Evolutionary conservation across 2,329 filamentous ascomycete genomes (phyloP), one percentile per base, ranked within the genome.

Genomic region (Dactylellina parvicollis): DNA sequence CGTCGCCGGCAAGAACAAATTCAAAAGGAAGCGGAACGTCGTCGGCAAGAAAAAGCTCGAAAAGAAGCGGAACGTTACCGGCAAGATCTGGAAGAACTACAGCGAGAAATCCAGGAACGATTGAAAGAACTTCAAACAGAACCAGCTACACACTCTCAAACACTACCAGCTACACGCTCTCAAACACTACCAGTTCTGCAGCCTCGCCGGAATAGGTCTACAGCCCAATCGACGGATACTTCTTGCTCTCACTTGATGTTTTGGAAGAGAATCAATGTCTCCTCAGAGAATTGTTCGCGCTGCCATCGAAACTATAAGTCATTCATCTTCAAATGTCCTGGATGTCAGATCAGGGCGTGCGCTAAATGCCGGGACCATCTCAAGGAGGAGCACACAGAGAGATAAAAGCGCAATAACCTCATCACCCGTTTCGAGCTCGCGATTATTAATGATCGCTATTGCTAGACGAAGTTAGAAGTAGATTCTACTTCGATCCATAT

Each of bases 311-410:
- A 30, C 14, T 52, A n/a, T 8, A 50, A 16, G n/a, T 34, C 38
- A 3, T 62, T 62, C 24, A 24, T 62, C 28, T 62, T 52, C n/a
- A 3, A 50, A 30, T 62, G 57, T 16, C 56, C 44, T 28, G 46
- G 46, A 32, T 62, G 57, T 20, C n/a, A 49, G 5, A 60, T 38
- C 16, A 36, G 40, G 20, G 42, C 56, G 10, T 60, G 56, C 12
- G 40, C 56, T 32, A 32, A 5, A 12, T 32, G 30, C 42, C 42
- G 2, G 16, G 26, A 22, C 22, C 16, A n/a, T 2, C 42, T 22
- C 42, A 42, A 42, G n/a, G n/a, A n/a, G n/a, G n/a, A n/a, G n/a
- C n/a, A n/a, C 30, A 34, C 30, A 7, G 14, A 34, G 30, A 34
- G 30, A 14, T 34, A 34, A 7, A 34, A 7, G 30, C 7, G 30